Evolutionary conservation across 371 early-diverging fungal species (phyloP).

Genomic region (Ecytonucleospora hepatopenaei): DNA sequence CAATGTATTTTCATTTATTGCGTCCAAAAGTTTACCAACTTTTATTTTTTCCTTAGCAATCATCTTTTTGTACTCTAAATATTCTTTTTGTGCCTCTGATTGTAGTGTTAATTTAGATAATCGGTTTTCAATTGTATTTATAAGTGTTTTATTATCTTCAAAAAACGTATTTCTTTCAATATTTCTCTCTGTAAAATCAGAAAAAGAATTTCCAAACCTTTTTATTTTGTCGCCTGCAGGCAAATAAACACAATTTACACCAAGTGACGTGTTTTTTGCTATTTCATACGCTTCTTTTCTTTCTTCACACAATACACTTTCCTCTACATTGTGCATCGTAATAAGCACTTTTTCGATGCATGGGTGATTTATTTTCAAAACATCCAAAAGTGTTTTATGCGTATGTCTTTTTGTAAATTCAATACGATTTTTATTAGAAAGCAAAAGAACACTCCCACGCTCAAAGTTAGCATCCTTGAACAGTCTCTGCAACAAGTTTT

Average conservation of each 20-base stretch:
- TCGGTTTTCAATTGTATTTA: constrained; percentile 3
- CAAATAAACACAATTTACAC: constrained; percentile 51
- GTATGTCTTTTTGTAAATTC: background rate
- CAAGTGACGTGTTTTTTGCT: constrained; percentile 24
- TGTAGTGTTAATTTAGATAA: background rate
- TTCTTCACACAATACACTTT: constrained; percentile 47
- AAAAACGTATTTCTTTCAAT: constrained; percentile 35
- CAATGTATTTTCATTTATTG: background rate
- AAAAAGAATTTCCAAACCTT: constrained; percentile 40
- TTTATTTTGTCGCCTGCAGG: constrained; percentile 52
- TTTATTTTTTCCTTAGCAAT: background rate
- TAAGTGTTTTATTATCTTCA: constrained; percentile 29
- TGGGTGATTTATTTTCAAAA: constrained; percentile 21
- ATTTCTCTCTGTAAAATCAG: constrained; percentile 46
- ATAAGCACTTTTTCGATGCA: constrained; percentile 50
- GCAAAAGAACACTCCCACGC: constrained; percentile 20
- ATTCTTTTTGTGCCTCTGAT: background rate
- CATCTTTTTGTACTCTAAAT: background rate
- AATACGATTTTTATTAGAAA: constrained; percentile 12
- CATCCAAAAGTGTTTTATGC: constrained; percentile 44
- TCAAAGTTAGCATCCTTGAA: constrained; percentile 33
- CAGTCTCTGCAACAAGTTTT: constrained; percentile 28
- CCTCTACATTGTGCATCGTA: constrained; percentile 46
- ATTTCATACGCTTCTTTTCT: constrained; percentile 49
- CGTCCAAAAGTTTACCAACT: constrained; percentile 1